A percentile compares a stretch with the other conserved stretches of the same genome.
Evolutionary conservation across 2,329 filamentous ascomycete species (phyloP).

Genomic region (Neoscytalidium dimidiatum): DNA sequence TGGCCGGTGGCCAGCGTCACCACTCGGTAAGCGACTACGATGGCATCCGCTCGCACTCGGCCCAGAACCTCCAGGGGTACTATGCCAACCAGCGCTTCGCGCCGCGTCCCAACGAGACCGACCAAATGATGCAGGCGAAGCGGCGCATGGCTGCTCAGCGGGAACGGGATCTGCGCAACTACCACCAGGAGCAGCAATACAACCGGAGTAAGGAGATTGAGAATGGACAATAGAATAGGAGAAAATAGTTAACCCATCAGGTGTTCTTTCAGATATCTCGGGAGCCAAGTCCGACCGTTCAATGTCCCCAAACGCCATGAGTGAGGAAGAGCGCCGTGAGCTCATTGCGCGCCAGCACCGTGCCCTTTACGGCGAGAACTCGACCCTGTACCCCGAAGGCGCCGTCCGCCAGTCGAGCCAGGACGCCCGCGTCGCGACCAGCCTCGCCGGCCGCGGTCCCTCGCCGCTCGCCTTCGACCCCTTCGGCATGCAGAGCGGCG

Average conservation of each 20-base stretch:
- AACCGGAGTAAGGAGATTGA: constrained; percentile 94
- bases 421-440: constrained; percentile 60
- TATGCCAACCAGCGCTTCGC: constrained; percentile 94
- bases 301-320: constrained; percentile 82
- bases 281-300: constrained; percentile 82
- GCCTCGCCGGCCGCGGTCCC: constrained; percentile 65
- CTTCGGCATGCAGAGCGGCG: constrained; percentile 55
- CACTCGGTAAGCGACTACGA: constrained; percentile 87
- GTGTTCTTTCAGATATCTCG: constrained; percentile 68
- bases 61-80: constrained; percentile 85
- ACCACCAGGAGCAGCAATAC: constrained; percentile 99
- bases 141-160: constrained; percentile 98
- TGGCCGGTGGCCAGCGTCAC: constrained; percentile 68
- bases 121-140: constrained; percentile 99
- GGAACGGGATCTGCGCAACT: constrained; percentile 98
- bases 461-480: constrained; percentile 82
- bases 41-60: constrained; percentile 69
- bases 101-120: constrained; percentile 84
- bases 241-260: constrained; percentile 49
- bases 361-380: constrained; percentile 81
- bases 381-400: constrained; percentile 71
- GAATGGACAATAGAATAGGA: constrained; percentile 64
- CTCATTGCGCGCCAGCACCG: constrained; percentile 94
- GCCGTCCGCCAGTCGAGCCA: constrained; percentile 67
- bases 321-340: constrained; percentile 93